Conservation (phyloP, 371 early-diverging fungal species). For the Smittium culicis region DNA sequence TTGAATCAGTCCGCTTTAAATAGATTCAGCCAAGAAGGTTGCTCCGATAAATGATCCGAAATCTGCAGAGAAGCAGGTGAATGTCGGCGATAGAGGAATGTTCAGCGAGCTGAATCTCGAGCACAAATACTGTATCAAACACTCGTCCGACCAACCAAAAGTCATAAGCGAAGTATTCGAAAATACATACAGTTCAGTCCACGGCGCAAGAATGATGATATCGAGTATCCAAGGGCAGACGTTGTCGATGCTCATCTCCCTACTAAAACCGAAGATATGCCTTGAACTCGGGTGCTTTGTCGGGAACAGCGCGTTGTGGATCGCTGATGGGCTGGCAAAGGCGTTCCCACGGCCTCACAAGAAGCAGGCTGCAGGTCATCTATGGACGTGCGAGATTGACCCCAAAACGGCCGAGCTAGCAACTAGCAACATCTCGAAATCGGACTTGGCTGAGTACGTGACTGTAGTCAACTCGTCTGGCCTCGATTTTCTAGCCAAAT, state of each 20-base stretch:
- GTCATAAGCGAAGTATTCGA: no score
- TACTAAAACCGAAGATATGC: background rate
- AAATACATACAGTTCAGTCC: background rate
- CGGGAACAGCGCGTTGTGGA: constrained; percentile 10
- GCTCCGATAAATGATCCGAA: no score
- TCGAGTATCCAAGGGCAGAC: constrained; percentile 8
- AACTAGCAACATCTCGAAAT: constrained; percentile 3
- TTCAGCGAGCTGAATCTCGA: no score
- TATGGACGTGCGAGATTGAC: constrained; percentile 9
- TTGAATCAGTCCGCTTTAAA: no score
- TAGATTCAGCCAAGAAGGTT: no score
- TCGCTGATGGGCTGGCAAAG: constrained; percentile 11
- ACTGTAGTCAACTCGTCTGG: constrained; percentile 4
- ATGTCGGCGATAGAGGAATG: no score
- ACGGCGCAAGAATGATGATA: constrained; percentile 10
- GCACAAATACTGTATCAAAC: no score
- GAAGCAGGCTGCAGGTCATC: constrained; percentile 4
- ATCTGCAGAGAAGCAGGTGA: no score
- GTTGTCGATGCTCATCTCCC: constrained; percentile 4
- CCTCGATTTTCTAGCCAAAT: constrained; percentile 1
- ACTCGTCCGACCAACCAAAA: no score
- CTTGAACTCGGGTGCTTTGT: constrained; percentile 13
- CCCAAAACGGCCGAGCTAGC: constrained; percentile 6
- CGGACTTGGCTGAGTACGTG: background rate
- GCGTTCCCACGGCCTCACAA: background rate